Evolutionary conservation across 306 rosid genomes (phyloP), one percentile per base, ranked within the genome.

Genomic region (Hippophae gyantsensis): DNA sequence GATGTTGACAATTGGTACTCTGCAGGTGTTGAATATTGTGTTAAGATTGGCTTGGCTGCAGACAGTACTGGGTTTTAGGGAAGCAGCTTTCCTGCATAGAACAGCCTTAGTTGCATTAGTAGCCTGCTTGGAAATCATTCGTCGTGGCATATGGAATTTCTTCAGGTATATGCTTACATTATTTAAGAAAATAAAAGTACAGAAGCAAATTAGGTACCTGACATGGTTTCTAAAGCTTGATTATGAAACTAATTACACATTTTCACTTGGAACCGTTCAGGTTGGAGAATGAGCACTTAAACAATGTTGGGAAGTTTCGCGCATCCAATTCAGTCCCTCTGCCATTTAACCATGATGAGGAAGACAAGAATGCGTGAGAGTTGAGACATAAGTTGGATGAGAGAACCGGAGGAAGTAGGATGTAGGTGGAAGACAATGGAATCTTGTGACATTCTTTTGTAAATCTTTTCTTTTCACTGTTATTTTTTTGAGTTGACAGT

Each of bases 71-170:
- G 87, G 84, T 46, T 52, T 78, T 51, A 70, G 18, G 27, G 79
- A 75, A 64, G 75, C 77, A 9, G 79, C 95, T 12, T 86, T 72
- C 66, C 55, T 89, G 44, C 95, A 83, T 27, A 76, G 63, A 66
- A 79, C 69, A 57, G 90, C 89, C 60, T 68, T 83, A 23, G 53
- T 69, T 67, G 83, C 94, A 45, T 23, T 85, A 13, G 81, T 89
- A 13, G 80, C 90, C 27, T 77, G 79, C 65, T 76, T 89, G 75
- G 97, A 89, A 67, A 89, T 85, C 56, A 65, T 85, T 65, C 90
- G 90, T 2, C 95, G 90, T 0, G 95, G 97, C 72, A 83, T 89
- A 60, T 85, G 97, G 95, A 89, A 89, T 63, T 85, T 89, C 72
- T 83, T 85, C 77, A 78, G 97, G 97, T 89, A 63, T 53, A 32